Evolutionary conservation across 2,329 filamentous ascomycete genomes (phyloP), one percentile per base, ranked within the genome.

Genomic region (Septoria linicola): DNA sequence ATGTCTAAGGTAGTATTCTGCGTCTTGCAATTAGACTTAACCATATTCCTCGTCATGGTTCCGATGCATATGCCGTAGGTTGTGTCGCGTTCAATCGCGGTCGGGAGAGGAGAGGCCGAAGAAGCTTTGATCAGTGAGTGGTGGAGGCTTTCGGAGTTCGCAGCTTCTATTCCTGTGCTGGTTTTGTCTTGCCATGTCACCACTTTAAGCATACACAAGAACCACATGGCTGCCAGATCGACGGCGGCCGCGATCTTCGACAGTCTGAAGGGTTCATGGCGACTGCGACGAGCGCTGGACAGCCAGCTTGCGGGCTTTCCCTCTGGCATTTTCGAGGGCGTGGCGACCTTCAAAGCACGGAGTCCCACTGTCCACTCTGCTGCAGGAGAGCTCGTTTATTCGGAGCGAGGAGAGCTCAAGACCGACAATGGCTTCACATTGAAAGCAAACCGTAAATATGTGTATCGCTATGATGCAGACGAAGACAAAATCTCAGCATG

Each of bases 401-500:
- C 63, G 14, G 68, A 70, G 39, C 55, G 62, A 32, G 68, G 68
- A 30, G 66, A 69, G 51, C 57, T 70, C 5, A 62, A 64, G 35
- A 69, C 65, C 6, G 66, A 68, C n/a, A 67, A 64, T 53, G 67
- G 67, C 11, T 61, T 66, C 34, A 63, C 72, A 0, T 83, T 88
- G 63, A 76, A 74, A 27, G 84, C 84, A 0, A 83, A 79, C 11
- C 73, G 83, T 17, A 80, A 86, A 17, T 91, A 92, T 62, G 76
- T 88, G 1, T 91, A 87, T 75, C 80, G 87, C 0, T 90, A 89
- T 61, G 75, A 81, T 45, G 81, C 84, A 49, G 64, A 59, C n/a
- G 74, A 69, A 2, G 85, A 90, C 62, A 72, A 69, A 36, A 74
- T 92, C 21, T 85, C 80, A 52, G 83, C 86, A 1, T 92, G 87